Base-by-base conservation (phyloP, 2,329 filamentous ascomycete genomes). In the Dactylonectria estremocensis region DNA sequence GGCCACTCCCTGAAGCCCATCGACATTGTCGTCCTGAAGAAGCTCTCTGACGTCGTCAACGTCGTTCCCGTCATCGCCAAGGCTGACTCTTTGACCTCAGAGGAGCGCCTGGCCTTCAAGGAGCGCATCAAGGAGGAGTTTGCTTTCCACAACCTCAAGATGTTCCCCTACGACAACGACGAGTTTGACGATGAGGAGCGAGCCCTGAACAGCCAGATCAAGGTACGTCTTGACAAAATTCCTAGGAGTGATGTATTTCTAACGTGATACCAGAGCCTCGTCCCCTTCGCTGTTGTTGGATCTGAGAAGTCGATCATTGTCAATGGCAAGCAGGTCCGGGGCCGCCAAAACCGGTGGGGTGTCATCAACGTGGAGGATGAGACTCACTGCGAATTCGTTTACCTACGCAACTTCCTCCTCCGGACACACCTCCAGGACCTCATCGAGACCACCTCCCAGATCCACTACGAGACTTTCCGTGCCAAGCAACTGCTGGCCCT, bases 61-160 rank as follows among this genome's bases (percentile, higher is more conserved):
- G 96, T 99, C 57, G 96, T 99, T 49, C 96, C 96, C 66, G 95
- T 99, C 79, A 98, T 99, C 81, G 96, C 96, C 83, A 99, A 99
- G 89, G 93, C 96, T 66, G 96, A 99, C 83, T 96, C 95, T 60
- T 87, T 99, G 79, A 99, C 96, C 14, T 88, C 98, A 37, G 95
- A 99, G 84, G 96, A 99, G 89, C 92, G 96, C 77, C 91, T 91
- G 81, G 93, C 92, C 56, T 99, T 99, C 91, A 99, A 99, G 91
- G 94, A 98, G 87, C 91, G 93, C 82, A 99, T 99, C 88, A 98
- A 97, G 93, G 96, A 98, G 88, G 96, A 99, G 84, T 99, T 99
- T 82, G 88, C 93, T 66, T 99, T 99, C 92, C 96, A 99, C 90
- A 98, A 98, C 89, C 90, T 99, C 80, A 95, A 97, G 89, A 99